These are phyloP conservation scores for Physcomitrellopsis africana DNA, from an alignment of 225 moss, liverwort and hornwort species.

Conservation along the genomic window DNA sequence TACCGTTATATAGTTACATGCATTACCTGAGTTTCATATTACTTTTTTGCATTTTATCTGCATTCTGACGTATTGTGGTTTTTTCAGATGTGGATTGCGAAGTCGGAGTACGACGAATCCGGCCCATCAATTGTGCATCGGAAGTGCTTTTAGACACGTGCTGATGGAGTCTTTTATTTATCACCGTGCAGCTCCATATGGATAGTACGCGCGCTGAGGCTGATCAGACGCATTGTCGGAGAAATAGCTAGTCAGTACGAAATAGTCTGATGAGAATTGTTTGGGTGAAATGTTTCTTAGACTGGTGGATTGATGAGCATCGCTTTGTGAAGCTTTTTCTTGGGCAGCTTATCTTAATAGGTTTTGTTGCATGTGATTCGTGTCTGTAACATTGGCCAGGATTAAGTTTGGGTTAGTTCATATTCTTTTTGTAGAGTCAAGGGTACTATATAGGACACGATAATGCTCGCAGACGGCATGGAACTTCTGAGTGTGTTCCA, in stretches of 20 bases:
- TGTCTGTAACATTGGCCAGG: constrained; percentile 9
- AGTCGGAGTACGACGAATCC: constrained; percentile 72
- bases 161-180: neutral
- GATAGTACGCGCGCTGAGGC: neutral
- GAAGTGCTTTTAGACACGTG: constrained; percentile 61
- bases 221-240: constrained; percentile 2
- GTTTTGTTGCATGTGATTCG: neutral
- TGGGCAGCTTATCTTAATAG: neutral
- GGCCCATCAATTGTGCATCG: constrained; percentile 75
- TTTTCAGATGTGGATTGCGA: constrained; percentile 83
- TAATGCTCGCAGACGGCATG: constrained; percentile 17
- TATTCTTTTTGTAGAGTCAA: constrained; percentile 6
- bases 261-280: neutral
- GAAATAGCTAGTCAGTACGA: constrained; percentile 1
- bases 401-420: constrained; percentile 7
- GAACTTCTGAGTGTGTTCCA: constrained; percentile 1
- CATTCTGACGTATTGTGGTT: neutral
- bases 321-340: neutral
- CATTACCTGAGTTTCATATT: no score
- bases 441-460: neutral
- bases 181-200: constrained; percentile 7
- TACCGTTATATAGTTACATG: no score
- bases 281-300: constrained; percentile 16
- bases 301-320: constrained; percentile 19
- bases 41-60: no score